Conservation (phyloP, 306 rosid species). For the Heteromeles arbutifolia region DNA sequence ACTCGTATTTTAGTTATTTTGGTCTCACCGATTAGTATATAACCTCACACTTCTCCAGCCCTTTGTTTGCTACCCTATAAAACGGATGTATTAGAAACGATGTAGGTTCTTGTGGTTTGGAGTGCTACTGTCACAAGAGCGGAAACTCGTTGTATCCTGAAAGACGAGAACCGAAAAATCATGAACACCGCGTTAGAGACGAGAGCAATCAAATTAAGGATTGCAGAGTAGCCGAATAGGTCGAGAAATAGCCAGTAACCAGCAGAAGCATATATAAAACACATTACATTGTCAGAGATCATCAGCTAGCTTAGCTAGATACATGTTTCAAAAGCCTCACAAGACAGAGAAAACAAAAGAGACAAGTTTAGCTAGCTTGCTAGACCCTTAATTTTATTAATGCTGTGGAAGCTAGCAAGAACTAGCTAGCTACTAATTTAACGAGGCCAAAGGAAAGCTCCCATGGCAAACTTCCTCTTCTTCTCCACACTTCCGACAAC, state of each 20-base stretch:
- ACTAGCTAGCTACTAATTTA: background rate
- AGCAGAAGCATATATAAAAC: background rate
- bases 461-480: constrained; percentile 18
- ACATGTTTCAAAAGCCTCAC: background rate
- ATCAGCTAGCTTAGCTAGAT: background rate
- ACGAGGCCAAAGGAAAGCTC: constrained; percentile 17
- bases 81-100: background rate
- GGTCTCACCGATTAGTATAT: no score
- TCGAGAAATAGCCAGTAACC: background rate
- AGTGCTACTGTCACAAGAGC: no score
- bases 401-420: background rate
- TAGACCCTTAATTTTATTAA: background rate
- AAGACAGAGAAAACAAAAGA: background rate
- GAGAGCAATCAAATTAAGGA: no score
- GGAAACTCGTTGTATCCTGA: no score
- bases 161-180: no score
- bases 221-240: background rate
- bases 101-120: no score
- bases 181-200: background rate
- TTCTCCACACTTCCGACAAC: constrained; percentile 1
- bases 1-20: no score
- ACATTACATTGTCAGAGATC: background rate
- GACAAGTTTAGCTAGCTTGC: background rate
- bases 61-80: background rate
- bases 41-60: background rate